Evolutionary conservation across 1,284 basidiomycete genomes (phyloP).

Genomic region (Hemileia vastatrix): DNA sequence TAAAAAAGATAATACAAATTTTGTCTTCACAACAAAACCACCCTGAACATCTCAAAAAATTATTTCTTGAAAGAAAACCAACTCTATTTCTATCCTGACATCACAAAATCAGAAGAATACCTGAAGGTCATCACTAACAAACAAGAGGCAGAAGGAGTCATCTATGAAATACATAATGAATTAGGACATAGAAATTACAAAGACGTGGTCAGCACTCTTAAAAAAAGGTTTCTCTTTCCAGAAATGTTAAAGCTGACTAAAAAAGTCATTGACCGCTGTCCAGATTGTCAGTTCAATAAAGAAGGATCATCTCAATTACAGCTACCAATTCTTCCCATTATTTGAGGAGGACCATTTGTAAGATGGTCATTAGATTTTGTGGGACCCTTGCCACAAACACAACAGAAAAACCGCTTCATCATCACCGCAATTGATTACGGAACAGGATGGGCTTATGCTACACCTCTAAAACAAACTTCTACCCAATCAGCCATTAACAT

Average conservation of each 20-base stretch:
- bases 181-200: background rate
- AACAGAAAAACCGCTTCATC: background rate
- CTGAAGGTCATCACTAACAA: no score
- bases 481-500: background rate
- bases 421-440: constrained; percentile 10
- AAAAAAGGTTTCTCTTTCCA: background rate
- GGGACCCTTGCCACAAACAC: background rate
- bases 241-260: background rate
- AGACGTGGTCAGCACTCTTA: background rate
- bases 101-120: no score
- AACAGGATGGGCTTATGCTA: constrained; percentile 8
- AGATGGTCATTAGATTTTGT: constrained; percentile 12
- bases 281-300: background rate
- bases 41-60: no score
- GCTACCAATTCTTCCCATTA: background rate
- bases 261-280: background rate
- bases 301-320: background rate
- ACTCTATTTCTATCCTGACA: no score
- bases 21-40: no score
- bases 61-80: no score
- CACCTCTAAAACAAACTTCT: background rate
- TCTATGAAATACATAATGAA: no score
- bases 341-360: background rate
- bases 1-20: no score
- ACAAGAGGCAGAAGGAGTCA: no score